Conservation (phyloP, 2,329 filamentous ascomycete genomes). For the Furcasterigmium sp. region DNA sequence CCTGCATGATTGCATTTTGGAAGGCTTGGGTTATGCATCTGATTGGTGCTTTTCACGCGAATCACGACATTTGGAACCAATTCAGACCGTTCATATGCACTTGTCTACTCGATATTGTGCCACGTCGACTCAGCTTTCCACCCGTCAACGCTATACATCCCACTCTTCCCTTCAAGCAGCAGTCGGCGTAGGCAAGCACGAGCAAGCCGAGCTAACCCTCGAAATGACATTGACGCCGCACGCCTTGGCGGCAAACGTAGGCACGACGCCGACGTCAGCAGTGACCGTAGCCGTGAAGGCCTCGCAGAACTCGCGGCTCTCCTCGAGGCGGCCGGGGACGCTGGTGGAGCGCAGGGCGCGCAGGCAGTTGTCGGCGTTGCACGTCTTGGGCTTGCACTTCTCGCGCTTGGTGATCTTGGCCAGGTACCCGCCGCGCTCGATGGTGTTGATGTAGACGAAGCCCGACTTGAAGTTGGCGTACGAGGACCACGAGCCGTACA, state of each 20-base stretch:
- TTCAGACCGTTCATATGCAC: too few species aligned
- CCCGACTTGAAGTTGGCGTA: conserved; percentile 36
- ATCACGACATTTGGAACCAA: too few species aligned
- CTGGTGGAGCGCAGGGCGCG: conserved; percentile 7
- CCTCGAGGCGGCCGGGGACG: conserved; percentile 7
- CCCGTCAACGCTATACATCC: too few species aligned
- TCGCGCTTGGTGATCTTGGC: conserved; percentile 21
- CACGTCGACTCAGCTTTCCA: too few species aligned
- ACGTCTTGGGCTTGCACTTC: conserved; percentile 11
- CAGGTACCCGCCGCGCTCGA: conserved; percentile 33
- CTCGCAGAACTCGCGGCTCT: conserved; percentile 10
- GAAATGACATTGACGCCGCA: conserved; percentile 10
- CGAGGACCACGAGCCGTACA: conserved; percentile 34
- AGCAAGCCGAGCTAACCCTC: conserved; percentile 10
- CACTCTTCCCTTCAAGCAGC: too few species aligned
- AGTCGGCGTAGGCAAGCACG: conserved; percentile 9
- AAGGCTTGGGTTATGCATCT: too few species aligned
- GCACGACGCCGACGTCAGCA: conserved; percentile 5
- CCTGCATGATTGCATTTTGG: too few species aligned
- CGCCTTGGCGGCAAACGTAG: conserved; percentile 3
- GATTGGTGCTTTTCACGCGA: too few species aligned
- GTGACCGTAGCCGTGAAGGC: conserved; percentile 3
- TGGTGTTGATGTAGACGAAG: conserved; percentile 33
- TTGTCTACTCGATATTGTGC: too few species aligned
- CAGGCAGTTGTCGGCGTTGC: conserved; percentile 12